Percentiles rank a stretch among this genome's conserved stretches.
These are phyloP conservation scores for Penicillium sclerotigenum DNA, from an alignment of 2,329 filamentous ascomycete species.

Conservation along the genomic window DNA sequence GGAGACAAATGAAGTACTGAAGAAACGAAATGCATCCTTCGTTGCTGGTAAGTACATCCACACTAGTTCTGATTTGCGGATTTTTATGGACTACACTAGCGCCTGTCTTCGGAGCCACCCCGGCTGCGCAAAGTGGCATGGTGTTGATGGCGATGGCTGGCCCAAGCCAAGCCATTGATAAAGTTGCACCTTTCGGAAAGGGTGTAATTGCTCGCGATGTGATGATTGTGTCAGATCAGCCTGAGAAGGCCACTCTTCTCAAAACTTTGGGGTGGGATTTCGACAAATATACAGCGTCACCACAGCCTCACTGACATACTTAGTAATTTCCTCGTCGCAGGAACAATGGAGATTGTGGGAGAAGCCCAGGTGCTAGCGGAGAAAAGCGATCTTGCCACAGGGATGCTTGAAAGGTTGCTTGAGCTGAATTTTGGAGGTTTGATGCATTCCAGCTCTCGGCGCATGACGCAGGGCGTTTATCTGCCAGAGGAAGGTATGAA, in stretches of 20 bases:
- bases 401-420: slow-evolving; percentile 27
- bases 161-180: not conserved
- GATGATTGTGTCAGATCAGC: slow-evolving; percentile 11
- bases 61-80: not conserved
- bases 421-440: slow-evolving; percentile 30
- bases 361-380: slow-evolving; percentile 34
- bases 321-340: slow-evolving; percentile 21
- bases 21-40: not conserved
- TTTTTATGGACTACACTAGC: slow-evolving; percentile 1
- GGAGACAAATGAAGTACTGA: not conserved
- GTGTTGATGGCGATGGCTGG: slow-evolving; percentile 11
- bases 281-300: too few species aligned
- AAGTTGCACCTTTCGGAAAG: not conserved
- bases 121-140: slow-evolving; percentile 7
- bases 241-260: slow-evolving; percentile 12
- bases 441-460: slow-evolving; percentile 26
- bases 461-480: slow-evolving; percentile 29
- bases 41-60: slow-evolving; percentile 1
- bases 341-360: slow-evolving; percentile 27
- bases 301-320: not conserved
- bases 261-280: slow-evolving; percentile 11
- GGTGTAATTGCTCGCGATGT: slow-evolving; percentile 12
- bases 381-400: slow-evolving; percentile 26
- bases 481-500: slow-evolving; percentile 25
- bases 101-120: slow-evolving; percentile 13